Base-by-base conservation (phyloP, 495 filamentous ascomycete genomes). In the Copromyces sp. region DNA sequence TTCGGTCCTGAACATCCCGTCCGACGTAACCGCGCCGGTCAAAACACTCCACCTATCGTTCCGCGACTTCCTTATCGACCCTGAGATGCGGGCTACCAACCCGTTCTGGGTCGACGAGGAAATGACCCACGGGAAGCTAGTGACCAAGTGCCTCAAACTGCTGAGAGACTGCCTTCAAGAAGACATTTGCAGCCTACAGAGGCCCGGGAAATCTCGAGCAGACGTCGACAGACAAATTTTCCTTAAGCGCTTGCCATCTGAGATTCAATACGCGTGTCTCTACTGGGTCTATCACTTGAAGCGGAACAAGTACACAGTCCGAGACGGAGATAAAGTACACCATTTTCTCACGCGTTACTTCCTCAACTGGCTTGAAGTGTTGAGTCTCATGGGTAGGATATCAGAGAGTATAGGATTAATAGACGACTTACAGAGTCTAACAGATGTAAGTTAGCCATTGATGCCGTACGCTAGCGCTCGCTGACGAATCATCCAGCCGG, bases 31-130 rank as follows among this genome's bases (percentile, higher is more conserved):
- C 29, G n/a, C 37, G 12, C 79, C 79, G 4, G 68, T 87, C 35
- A 78, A 80, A n/a, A 75, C 84, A 2, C 82, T 82, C 53, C 84
- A 89, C 72, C 81, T 78, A 17, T 87, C 85, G n/a, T 86, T 89
- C 73, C 84, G 83, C 65, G 86, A 88, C 74, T 88, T 84, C 74
- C 81, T 89, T 16, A 68, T 87, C 59, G 79, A 84, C 74, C 61
- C 73, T 47, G 69, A 77, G 16, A 76, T 75, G 69, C 78, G 80
- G 69, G 40, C 53, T 6, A 77, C 81, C 72, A 53, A 42, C 61
- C 39, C 40, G 32, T 84, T 85, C 75, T 81, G 78, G 76, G 75
- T 86, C 24, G 76, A 86, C 69, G 79, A 84, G 75, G 75, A 73
- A 72, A 40, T 75, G 70, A 73, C 76, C 2, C 79, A 87, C 73